A percentile compares a stretch with the other conserved stretches of the same genome.
These are phyloP conservation scores for Gentiana dahurica DNA, from an alignment of 257 asterid genomes.

Conservation along the genomic window DNA sequence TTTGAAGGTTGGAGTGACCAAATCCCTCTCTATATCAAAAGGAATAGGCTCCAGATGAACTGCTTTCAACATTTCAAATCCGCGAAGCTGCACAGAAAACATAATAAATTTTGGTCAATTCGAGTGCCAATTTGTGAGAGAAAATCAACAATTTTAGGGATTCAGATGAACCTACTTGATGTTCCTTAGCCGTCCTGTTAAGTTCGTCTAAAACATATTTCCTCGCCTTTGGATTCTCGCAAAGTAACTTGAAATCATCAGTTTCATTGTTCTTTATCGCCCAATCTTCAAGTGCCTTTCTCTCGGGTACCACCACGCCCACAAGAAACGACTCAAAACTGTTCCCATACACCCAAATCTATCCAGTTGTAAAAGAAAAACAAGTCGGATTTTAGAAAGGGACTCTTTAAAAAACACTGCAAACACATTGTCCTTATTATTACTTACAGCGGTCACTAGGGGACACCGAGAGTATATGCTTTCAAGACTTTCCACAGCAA, in stretches of 20 bases:
- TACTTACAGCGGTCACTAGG: conserved; percentile 42
- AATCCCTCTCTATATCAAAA: conserved; percentile 69
- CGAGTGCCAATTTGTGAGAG: conserved; percentile 2
- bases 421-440: conserved; percentile 7
- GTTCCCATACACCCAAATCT: conserved; percentile 92
- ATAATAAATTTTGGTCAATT: not conserved
- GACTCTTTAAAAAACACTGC: not conserved
- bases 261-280: conserved; percentile 44
- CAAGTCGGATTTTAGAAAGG: not conserved
- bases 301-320: conserved; percentile 85
- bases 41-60: conserved; percentile 70
- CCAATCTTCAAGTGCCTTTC: conserved; percentile 73
- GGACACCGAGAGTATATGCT: conserved; percentile 68
- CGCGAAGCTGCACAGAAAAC: conserved; percentile 49
- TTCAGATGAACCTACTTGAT: conserved; percentile 31
- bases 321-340: conserved; percentile 87
- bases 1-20: conserved; percentile 82
- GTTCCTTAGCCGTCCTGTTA: conserved; percentile 54
- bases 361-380: conserved; percentile 2
- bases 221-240: conserved; percentile 42
- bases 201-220: conserved; percentile 65
- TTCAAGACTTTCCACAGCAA: conserved; percentile 79
- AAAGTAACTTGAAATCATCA: conserved; percentile 48
- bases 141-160: conserved; percentile 2
- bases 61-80: conserved; percentile 70